Conservation (phyloP, 179 eudicot species). For the Beta corolliflora region DNA sequence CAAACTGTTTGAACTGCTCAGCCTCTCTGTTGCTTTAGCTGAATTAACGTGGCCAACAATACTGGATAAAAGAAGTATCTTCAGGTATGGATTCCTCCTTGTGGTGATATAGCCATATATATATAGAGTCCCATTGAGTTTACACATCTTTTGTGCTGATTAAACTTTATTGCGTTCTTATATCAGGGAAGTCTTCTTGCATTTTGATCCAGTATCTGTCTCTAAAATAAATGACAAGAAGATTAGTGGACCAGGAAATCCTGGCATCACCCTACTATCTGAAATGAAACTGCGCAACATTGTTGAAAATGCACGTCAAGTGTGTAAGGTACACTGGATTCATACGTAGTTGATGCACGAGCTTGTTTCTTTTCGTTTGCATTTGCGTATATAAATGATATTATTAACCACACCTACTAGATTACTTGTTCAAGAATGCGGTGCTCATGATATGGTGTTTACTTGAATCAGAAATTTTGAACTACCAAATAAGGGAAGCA, state of each 20-base stretch:
- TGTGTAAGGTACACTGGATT: slow-evolving; percentile 59
- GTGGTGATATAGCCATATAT: background rate
- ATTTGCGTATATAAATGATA: background rate
- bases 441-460: background rate
- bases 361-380: background rate
- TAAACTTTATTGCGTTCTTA: background rate
- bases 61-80: slow-evolving; percentile 66
- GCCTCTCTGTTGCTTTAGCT: slow-evolving; percentile 83
- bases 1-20: slow-evolving; percentile 82
- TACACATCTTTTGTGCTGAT: background rate
- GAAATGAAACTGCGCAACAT: slow-evolving; percentile 77
- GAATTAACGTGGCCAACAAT: slow-evolving; percentile 90
- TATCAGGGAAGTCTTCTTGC: slow-evolving; percentile 80
- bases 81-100: slow-evolving; percentile 47
- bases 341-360: background rate
- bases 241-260: slow-evolving; percentile 61
- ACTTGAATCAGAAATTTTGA: background rate
- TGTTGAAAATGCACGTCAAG: slow-evolving; percentile 86
- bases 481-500: background rate
- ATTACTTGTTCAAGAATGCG: background rate
- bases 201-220: slow-evolving; percentile 69
- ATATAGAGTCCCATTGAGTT: no score
- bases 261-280: slow-evolving; percentile 74
- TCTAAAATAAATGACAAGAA: slow-evolving; percentile 86
- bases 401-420: background rate